phyloP scores from a whole-genome alignment of 208 protist species.

The Angomonas ambiguus region DNA sequence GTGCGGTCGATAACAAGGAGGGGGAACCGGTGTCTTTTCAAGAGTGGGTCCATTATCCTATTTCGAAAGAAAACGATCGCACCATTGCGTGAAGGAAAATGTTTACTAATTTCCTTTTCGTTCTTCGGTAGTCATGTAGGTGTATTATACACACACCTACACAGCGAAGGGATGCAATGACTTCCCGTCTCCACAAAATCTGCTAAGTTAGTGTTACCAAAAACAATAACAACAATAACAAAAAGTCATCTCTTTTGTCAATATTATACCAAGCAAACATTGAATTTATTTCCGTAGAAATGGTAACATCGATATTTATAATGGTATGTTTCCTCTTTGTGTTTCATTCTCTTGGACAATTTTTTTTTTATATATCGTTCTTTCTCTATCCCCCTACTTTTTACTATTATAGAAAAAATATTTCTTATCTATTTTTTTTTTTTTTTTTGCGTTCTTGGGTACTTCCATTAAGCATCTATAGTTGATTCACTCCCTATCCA shows the following conservation, averaged over 20 bases:
- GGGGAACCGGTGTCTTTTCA: neutral
- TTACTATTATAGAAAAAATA: neutral
- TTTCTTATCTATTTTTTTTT: conserved; percentile 16
- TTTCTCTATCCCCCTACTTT: neutral
- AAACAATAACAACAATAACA: too few species aligned
- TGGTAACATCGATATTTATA: too few species aligned
- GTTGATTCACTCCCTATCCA: too few species aligned
- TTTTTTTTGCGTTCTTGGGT: neutral
- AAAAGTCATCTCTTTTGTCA: too few species aligned
- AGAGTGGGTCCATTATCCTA: neutral
- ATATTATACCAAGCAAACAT: too few species aligned
- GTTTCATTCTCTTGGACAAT: neutral
- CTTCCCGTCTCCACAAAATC: too few species aligned
- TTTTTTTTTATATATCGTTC: neutral
- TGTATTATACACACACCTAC: too few species aligned
- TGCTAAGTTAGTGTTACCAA: too few species aligned
- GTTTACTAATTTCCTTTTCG: neutral
- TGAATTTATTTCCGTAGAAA: too few species aligned
- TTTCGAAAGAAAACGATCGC: neutral
- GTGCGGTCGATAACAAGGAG: conserved; percentile 16
- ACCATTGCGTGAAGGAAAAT: neutral
- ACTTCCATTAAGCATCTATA: neutral
- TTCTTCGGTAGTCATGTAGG: neutral
- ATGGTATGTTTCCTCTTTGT: neutral
- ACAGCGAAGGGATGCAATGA: too few species aligned